Conservation (phyloP, 2,329 filamentous ascomycete genomes). For the Aspergillus sp. region DNA sequence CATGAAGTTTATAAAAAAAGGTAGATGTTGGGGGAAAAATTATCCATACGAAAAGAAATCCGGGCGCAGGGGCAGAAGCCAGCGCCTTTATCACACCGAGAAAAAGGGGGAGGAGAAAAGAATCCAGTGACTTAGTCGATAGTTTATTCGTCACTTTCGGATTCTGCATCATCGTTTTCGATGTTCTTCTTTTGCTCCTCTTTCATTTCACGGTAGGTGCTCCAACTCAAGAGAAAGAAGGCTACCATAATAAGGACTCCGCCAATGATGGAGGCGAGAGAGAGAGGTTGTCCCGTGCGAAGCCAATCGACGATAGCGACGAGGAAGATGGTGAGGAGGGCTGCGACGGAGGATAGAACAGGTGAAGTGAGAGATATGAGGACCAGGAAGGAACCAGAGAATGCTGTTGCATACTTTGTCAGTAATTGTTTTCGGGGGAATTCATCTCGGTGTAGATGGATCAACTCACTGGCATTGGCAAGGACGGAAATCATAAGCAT, state of each 20-base stretch:
- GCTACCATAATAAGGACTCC: slow-evolving; percentile 82
- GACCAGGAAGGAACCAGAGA: slow-evolving; percentile 88
- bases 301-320: slow-evolving; percentile 90
- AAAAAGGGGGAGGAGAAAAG: not conserved
- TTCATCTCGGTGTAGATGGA: not conserved
- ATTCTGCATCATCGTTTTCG: slow-evolving; percentile 37
- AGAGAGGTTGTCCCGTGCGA: slow-evolving; percentile 71
- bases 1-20: slow-evolving; percentile 1
- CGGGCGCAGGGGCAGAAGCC: no score
- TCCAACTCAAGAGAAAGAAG: slow-evolving; percentile 83
- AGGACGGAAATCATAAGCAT: slow-evolving; percentile 76
- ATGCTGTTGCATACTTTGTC: slow-evolving; percentile 43
- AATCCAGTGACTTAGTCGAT: slow-evolving; percentile 1
- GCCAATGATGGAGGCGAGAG: slow-evolving; percentile 70
- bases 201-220: slow-evolving; percentile 87
- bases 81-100: no score
- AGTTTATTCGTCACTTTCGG: slow-evolving; percentile 32
- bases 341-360: slow-evolving; percentile 86
- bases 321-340: slow-evolving; percentile 92
- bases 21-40: no score
- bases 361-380: slow-evolving; percentile 90
- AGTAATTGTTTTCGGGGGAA: not conserved
- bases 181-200: slow-evolving; percentile 67
- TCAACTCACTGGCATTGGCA: slow-evolving; percentile 68
- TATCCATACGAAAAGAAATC: not conserved